Base-by-base conservation (phyloP, 306 rosid genomes). In the Malus sylvestris region DNA sequence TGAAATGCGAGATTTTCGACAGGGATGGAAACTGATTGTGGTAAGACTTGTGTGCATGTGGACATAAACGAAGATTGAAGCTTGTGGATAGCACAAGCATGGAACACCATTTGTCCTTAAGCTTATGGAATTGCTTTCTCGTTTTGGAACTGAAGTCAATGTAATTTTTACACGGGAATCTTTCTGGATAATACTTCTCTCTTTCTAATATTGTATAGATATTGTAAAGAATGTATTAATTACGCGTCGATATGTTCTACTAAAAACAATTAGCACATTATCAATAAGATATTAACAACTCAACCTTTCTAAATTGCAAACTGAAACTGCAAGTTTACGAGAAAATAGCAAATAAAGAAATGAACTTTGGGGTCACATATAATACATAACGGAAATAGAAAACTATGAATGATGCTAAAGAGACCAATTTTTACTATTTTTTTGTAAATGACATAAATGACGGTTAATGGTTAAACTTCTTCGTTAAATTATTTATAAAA, bases 61-160 rank as follows among this genome's bases (percentile, higher is more conserved):
- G 68, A 71, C 62, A 71, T 15, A 33, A 15, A 52, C 4, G 23
- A 13, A 30, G 38, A 76, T 67, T 35, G 70, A 10, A 70, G 76
- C 69, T 53, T 63, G 84, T 76, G 84, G 78, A 66, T 71, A 76
- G 32, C 85, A 82, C 83, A 76, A 57, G 51, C 76, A 46, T 57
- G 62, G 32, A 68, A 49, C 29, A 23, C 61, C 79, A 40, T 69
- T 64, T 61, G 71, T 67, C 64, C 55, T 51, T 44, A 8, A 59
- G 71, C 46, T 40, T 9, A 33, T 32, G 61, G 57, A 33, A 18
- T 76, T 22, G 65, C 67, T 20, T 27, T 27, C 10, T 6, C 44
- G 45, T 42, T 15, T 18, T 61, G 18, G 27, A 35, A 10, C 10
- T n/a, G 33, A n/a, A 57, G 8, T 71, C n/a, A 4, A 14, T 23